Evolutionary conservation across 2,329 filamentous ascomycete species (phyloP), one percentile per base, ranked within the genome.

Genomic region (Cordyceps cateniannulata): DNA sequence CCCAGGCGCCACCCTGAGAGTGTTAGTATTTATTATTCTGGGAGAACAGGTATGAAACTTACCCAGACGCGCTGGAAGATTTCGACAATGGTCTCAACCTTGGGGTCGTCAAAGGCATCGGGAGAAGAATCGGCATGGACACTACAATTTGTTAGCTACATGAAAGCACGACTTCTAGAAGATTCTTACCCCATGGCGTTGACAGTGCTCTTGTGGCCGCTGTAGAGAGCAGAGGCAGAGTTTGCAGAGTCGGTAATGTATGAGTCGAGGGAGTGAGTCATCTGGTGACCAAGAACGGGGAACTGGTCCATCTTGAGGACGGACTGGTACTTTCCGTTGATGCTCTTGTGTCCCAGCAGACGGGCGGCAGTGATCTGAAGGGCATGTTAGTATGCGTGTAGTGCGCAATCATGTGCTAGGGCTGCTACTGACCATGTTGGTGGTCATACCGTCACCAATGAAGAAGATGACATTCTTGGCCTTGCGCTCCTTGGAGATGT

Each of bases 181-280:
- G 27, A 2, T n/a, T 42, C 71, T 66, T 67, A 87, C 73, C 88
- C 89, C 74, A 95, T 83, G 29, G 89, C 88, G 69, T 95, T 93
- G 65, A 93, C 90, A 0, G 85, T 89, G 69, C 85, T 88, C 81
- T 95, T 95, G 78, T 95, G 90, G 38, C 91, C 91, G 25, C 84
- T 86, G 77, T 93, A 95, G 20, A 95, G 79, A 18, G 90, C 89
- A 48, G 88, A 90, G 4, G 90, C 90, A 5, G 88, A 91, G 76
- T 95, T 95, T 74, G 91, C 91, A 63, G 87, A 91, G 73, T 95
- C 90, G 42, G 90, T 95, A 70, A 95, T 93, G 79, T 90, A 93
- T 54, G 81, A 86, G 76, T 93, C 90, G 69, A 95, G 85, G 1
- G 89, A 93, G 75, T 93, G 90, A 12, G 90, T 93, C 87, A 95